phyloP scores from a whole-genome alignment of 2,329 filamentous ascomycete genomes.

The Hypoxylon sp. region DNA sequence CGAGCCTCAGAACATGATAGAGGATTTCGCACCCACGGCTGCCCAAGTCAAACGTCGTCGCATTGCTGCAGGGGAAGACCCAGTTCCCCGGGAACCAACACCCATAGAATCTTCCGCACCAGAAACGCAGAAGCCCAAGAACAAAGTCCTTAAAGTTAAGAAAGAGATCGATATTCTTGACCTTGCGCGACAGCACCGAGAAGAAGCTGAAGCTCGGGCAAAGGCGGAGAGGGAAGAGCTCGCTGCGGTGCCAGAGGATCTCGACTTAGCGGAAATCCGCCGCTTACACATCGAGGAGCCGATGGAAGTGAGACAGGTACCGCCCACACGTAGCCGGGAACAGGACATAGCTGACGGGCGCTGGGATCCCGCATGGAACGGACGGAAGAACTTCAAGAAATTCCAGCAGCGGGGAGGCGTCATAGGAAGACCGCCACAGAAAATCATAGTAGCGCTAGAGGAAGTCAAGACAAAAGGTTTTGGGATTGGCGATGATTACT shows the following conservation, averaged over 20 bases:
- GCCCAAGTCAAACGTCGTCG: conserved; percentile 84
- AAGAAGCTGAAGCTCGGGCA: conserved; percentile 76
- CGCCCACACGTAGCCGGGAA: conserved; percentile 60
- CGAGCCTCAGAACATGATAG: conserved; percentile 71
- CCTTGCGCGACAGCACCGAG: conserved; percentile 71
- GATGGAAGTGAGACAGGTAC: conserved; percentile 72
- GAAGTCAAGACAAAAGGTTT: conserved; percentile 79
- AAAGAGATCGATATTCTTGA: conserved; percentile 79
- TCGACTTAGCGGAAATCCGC: conserved; percentile 80
- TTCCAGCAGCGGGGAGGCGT: conserved; percentile 75
- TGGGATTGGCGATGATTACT: conserved; percentile 83
- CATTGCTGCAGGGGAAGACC: conserved; percentile 70
- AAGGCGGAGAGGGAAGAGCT: conserved; percentile 68
- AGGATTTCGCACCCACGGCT: conserved; percentile 81
- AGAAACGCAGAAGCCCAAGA: conserved; percentile 61
- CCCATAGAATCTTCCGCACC: conserved; percentile 50
- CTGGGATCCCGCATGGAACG: conserved; percentile 94
- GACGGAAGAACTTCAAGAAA: conserved; percentile 94
- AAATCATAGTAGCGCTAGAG: conserved; percentile 78
- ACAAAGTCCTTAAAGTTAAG: conserved; percentile 61
- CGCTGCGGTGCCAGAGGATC: conserved; percentile 69
- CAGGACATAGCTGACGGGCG: conserved; percentile 68
- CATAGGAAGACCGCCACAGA: conserved; percentile 58
- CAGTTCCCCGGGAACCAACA: conserved; percentile 56
- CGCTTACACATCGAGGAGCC: conserved; percentile 83